A percentile compares a stretch with the other conserved stretches of the same genome.
These are phyloP conservation scores for Theileria parva DNA, from an alignment of 169 alveolate genomes.

Conservation along the genomic window DNA sequence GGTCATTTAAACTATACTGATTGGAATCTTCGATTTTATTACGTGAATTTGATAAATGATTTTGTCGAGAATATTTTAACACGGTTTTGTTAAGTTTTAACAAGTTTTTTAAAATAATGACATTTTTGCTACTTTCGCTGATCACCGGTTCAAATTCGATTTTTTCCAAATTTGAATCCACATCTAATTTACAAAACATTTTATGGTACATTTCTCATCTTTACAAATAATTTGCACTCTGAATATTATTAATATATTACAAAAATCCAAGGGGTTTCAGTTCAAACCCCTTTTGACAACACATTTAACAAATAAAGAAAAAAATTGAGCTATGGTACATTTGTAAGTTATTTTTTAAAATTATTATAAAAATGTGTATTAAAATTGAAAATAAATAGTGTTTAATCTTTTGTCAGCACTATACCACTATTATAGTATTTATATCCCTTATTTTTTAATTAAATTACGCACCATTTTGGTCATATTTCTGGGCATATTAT, in stretches of 20 bases:
- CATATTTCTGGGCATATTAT: background rate
- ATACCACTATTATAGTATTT: background rate
- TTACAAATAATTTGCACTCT: background rate
- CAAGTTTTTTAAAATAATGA: background rate
- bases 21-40: background rate
- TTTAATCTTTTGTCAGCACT: background rate
- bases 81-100: background rate
- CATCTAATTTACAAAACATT: constrained; percentile 1
- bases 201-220: constrained; percentile 14
- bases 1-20: background rate
- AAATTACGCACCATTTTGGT: background rate
- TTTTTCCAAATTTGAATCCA: constrained; percentile 4
- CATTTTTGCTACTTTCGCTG: background rate
- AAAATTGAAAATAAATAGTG: background rate
- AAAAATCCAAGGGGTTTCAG: background rate
- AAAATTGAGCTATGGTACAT: background rate
- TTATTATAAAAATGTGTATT: background rate
- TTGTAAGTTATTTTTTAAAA: background rate
- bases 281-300: background rate
- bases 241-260: background rate
- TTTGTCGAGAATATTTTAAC: background rate
- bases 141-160: background rate
- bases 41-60: background rate
- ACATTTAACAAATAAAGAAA: background rate
- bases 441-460: background rate